Evolutionary conservation across 805 yeast genomes (phyloP), one percentile per base, ranked within the genome.

Genomic region (Sugiyamaella qingdaonensis): DNA sequence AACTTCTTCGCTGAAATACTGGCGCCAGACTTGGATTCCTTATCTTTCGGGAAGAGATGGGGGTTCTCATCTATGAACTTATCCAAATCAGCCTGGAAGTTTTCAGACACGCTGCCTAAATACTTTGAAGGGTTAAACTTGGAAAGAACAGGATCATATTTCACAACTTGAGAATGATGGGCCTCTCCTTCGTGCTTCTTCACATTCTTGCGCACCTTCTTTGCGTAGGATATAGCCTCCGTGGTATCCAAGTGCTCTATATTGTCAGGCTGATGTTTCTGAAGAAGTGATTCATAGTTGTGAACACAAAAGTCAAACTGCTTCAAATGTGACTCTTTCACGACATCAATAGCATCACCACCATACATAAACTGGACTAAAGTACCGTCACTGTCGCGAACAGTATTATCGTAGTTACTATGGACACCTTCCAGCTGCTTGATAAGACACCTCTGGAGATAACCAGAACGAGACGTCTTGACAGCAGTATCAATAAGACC

Each of bases 401-500:
- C 96, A 52, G 96, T 81, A 75, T 91, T 91, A 73, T 94, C 99
- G 68, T 94, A 94, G 42, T 89, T 81, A 36, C 89, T 85, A 63
- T 88, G 95, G 29, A 94, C 95, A 76, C 99, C 99, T 72, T 94
- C 99, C 59, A 94, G 78, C 74, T 94, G 99, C 73, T 94, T 94
- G 55, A 96, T 94, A 73, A 94, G 80, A 81, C 99, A 95, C 75
- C 99, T 85, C 75, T 94, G 99, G 71, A 94, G 79, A 73, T 94
- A 94, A 68, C 99, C 99, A 55, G 98, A 91, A 74, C 97, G 85
- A 18, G 97, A 88, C 9, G 99, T 94, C 74, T 94, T 94, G 59
- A 94, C 99, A 48, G 99, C 99, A 55, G 99, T 94, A 79, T 94
- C 99, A 75, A 94, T 94, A 67, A 94, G 81, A 76, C 99, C 99